Conservation (phyloP, 1,284 basidiomycete species). For the Cryptococcus hybrid region DNA sequence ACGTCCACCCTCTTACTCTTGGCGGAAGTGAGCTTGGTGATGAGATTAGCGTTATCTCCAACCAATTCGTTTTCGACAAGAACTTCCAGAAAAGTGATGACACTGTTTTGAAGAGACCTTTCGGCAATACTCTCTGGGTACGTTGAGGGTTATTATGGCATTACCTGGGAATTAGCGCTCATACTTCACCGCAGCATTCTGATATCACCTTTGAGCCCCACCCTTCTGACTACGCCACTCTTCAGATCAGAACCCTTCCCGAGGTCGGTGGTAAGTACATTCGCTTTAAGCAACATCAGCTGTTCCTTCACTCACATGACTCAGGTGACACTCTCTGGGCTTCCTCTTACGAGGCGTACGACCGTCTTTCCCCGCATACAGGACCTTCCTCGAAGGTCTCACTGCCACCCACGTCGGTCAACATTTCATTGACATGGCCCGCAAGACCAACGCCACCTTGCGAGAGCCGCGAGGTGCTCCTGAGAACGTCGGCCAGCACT, state of each 20-base stretch:
- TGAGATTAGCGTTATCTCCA: conserved; percentile 33
- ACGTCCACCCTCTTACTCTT: conserved; percentile 65
- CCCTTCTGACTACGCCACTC: conserved; percentile 53
- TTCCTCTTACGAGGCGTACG: conserved; percentile 56
- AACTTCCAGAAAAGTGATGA: conserved; percentile 19
- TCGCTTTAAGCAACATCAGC: not conserved
- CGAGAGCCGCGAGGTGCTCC: conserved; percentile 55
- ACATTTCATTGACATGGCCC: conserved; percentile 55
- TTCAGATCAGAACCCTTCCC: conserved; percentile 26
- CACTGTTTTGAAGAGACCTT: conserved; percentile 14
- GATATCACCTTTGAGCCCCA: conserved; percentile 70
- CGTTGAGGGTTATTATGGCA: too few relatives aligned
- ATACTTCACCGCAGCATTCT: conserved; percentile 29
- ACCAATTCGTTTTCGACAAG: conserved; percentile 27
- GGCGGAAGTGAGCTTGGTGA: conserved; percentile 42
- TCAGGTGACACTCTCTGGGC: conserved; percentile 37
- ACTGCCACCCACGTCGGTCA: conserved; percentile 60
- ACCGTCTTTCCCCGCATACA: conserved; percentile 36
- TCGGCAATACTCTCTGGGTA: conserved; percentile 9
- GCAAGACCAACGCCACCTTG: conserved; percentile 8
- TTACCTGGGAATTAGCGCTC: too few relatives aligned
- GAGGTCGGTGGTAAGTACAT: conserved; percentile 6
- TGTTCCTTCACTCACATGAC: too few relatives aligned
- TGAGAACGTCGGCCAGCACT: conserved; percentile 59
- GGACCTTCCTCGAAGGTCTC: conserved; percentile 37